Base-by-base conservation (phyloP, 345 rosid species). In the Salix exigua region DNA sequence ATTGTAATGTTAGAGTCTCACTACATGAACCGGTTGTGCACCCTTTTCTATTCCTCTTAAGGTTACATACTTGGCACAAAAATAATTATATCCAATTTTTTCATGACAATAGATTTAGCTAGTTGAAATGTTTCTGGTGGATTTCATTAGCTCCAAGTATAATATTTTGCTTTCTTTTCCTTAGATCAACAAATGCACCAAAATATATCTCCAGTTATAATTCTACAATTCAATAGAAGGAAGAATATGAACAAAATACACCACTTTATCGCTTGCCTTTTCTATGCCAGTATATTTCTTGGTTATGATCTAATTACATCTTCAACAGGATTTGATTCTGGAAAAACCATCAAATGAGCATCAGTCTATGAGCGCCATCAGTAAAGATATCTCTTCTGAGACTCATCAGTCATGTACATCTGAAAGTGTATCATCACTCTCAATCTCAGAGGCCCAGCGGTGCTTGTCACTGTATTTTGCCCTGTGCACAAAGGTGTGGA, bases 391-490 rank as follows among this genome's bases (percentile, higher is more conserved):
- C 67, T 81, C 87, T 66, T 71, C 84, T 10, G 93, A 89, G 70
- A 76, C 80, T 68, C 81, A 74, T 48, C 92, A 81, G 53, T 77
- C 88, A 68, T 67, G 69, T 76, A 73, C 87, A 40, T 78, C 82
- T 55, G 79, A 84, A 70, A 86, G 78, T 17, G 13, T 71, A 31
- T 80, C 92, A 79, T 80, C 86, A 71, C 74, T 80, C 79, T 88
- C 90, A 65, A 65, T 86, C 26, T 33, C 86, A 58, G 97, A 89
- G 84, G 98, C 96, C 46, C 97, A 93, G 86, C 92, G 87, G 75
- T 89, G 92, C 89, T 80, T 92, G 92, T 89, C 99, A 75, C 89
- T 96, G 73, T 93, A 89, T 85, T 96, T 93, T 90, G 98, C 98
- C 53, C 88, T 96, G 55, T 96, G 99, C 85, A 96, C 99, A 75